Percentiles rank a stretch among this genome's conserved stretches.
phyloP scores from a whole-genome alignment of 805 yeast genomes.

The Brettanomyces bruxellensis region DNA sequence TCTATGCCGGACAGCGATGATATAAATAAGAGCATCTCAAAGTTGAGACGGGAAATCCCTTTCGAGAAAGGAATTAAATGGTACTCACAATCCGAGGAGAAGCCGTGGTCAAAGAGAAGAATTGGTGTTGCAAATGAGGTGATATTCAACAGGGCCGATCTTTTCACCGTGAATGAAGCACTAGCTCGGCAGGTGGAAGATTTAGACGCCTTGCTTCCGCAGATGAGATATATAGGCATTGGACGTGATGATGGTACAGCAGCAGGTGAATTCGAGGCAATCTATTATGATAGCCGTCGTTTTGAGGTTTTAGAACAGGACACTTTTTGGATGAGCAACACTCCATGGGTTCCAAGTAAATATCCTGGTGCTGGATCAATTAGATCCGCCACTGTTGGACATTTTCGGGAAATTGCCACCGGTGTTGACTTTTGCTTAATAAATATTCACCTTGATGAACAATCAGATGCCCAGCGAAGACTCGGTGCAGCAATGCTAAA shows the following conservation, averaged over 20 bases:
- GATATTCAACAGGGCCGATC: slow-evolving; percentile 23
- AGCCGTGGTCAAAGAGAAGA: slow-evolving; percentile 27
- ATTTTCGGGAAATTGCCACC: slow-evolving; percentile 21
- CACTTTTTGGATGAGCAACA: slow-evolving; percentile 44
- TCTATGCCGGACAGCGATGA: slow-evolving; percentile 14
- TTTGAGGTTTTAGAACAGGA: slow-evolving; percentile 32
- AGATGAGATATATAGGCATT: slow-evolving; percentile 34
- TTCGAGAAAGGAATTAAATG: slow-evolving; percentile 13
- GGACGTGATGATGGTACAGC: slow-evolving; percentile 46
- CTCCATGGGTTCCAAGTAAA: slow-evolving; percentile 44
- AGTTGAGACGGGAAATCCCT: slow-evolving; percentile 16
- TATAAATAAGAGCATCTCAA: slow-evolving; percentile 14
- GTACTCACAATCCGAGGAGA: slow-evolving; percentile 21
- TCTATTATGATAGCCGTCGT: slow-evolving; percentile 29
- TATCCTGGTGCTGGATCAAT: slow-evolving; percentile 31
- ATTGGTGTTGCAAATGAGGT: slow-evolving; percentile 28
- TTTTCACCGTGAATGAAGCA: slow-evolving; percentile 40
- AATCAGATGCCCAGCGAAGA: slow-evolving; percentile 35
- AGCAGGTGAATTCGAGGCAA: slow-evolving; percentile 44
- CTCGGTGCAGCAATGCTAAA: slow-evolving; percentile 36
- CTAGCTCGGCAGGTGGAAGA: slow-evolving; percentile 37
- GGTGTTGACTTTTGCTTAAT: slow-evolving; percentile 29
- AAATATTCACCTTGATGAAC: slow-evolving; percentile 45
- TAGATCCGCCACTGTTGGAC: slow-evolving; percentile 32
- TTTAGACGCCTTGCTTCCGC: slow-evolving; percentile 22